Conservation (phyloP, 2,329 filamentous ascomycete species). For the Pseudocercospora musae region DNA sequence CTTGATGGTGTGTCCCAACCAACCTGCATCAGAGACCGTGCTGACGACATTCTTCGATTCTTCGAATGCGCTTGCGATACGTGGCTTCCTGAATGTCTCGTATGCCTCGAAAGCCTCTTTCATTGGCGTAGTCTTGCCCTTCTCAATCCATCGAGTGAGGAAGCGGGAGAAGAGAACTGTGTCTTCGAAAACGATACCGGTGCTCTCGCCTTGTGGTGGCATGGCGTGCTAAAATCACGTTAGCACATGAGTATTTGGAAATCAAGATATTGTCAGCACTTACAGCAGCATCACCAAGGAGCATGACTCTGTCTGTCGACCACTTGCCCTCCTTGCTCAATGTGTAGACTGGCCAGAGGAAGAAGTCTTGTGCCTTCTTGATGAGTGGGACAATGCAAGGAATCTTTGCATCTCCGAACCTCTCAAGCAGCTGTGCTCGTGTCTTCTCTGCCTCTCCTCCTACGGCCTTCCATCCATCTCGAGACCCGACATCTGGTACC, state of each 20-base stretch:
- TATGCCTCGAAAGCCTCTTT: conserved; percentile 49
- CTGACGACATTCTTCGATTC: conserved; percentile 47
- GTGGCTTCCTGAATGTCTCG: conserved; percentile 43
- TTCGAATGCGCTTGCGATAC: conserved; percentile 47
- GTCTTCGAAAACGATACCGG: conserved; percentile 53
- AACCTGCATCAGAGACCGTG: conserved; percentile 45
- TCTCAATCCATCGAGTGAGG: conserved; percentile 43
- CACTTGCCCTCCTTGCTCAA: conserved; percentile 44
- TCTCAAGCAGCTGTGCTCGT: conserved; percentile 39
- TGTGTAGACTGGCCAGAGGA: conserved; percentile 47
- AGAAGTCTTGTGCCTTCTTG: conserved; percentile 43
- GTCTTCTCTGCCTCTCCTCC: conserved; percentile 45
- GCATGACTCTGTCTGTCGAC: conserved; percentile 44
- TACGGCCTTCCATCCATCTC: conserved; percentile 46
- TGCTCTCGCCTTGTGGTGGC: conserved; percentile 52
- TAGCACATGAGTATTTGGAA: neutral
- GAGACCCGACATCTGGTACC: conserved; percentile 41
- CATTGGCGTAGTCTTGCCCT: conserved; percentile 36
- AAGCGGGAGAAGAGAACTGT: conserved; percentile 49
- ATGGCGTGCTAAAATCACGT: conserved; percentile 41
- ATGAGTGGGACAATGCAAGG: conserved; percentile 40
- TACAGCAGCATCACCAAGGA: conserved; percentile 46
- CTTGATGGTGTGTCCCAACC: conserved; percentile 46
- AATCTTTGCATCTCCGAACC: conserved; percentile 41
- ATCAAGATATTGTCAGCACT: conserved; percentile 12